Base-by-base conservation (phyloP, 129 eudicot species). In the Deinandra increscens region DNA sequence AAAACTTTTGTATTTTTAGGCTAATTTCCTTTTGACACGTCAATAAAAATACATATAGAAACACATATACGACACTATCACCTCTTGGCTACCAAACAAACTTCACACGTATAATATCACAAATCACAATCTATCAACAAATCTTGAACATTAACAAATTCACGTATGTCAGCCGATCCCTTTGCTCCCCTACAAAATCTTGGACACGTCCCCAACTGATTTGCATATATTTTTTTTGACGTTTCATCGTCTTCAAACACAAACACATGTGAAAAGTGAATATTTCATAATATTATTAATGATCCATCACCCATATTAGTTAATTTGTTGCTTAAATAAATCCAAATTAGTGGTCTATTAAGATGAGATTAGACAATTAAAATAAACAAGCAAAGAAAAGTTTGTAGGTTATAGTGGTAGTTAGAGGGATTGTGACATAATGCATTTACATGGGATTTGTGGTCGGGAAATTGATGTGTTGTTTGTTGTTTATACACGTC, bases 381-480 rank as follows among this genome's bases (percentile, higher is more conserved):
- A 43, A 74, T 54, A 58, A 19, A 39, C 31, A n/a, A n/a, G n/a
- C n/a, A n/a, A 33, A 33, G 5, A 42, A 20, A 56, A 43, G 14
- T 23, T 20, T 59, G 69, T 68, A 68, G 37, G 80, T 60, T 76
- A 73, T 60, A 61, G 58, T 61, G 81, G 75, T 76, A 68, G 81
- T 76, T 69, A 76, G 55, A 51, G 66, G 71, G 76, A 77, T 77
- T 31, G 81, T 77, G 81, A 77, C 71, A 41, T 37, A 50, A 26
- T 41, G 41, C 73, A 75, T 41, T 75, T 55, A 29, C 20, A 66
- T 13, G 41, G 44, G 45, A 39, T 76, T 46, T 69, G 80, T 76
- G 80, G 80, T 76, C 69, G 80, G 17, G 68, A 68, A 68, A 14
- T 46, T 48, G 70, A 60, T 50, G 46, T 61, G 46, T 61, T 61